A percentile compares a stretch with the other conserved stretches of the same genome.
Evolutionary conservation across 2,329 filamentous ascomycete genomes (phyloP).

Genomic region (Malbranchea zuffiana): DNA sequence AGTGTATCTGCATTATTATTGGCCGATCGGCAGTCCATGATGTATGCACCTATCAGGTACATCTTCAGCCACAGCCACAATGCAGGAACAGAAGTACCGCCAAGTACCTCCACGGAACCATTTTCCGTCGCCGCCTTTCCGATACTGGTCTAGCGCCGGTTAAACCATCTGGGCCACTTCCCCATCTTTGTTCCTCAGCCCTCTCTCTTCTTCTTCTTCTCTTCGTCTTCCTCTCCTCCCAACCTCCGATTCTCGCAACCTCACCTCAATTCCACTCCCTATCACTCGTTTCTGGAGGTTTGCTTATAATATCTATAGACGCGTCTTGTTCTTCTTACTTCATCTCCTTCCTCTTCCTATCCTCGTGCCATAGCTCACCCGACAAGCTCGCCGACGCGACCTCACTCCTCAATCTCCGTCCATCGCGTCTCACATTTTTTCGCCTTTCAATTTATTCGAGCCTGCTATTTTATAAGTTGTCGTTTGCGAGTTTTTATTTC

Average conservation of each 20-base stretch:
- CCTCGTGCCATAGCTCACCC: conserved; percentile 3
- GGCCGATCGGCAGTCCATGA: no score
- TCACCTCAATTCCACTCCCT: background rate
- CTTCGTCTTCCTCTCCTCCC: conserved; percentile 8
- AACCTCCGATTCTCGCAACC: conserved; percentile 8
- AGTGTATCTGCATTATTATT: no score
- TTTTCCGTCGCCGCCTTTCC: background rate
- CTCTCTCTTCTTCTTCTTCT: conserved; percentile 15
- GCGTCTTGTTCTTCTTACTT: conserved; percentile 9
- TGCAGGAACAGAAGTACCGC: no score
- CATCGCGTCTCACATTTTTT: conserved; percentile 1
- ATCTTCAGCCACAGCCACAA: no score
- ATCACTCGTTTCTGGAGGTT: background rate
- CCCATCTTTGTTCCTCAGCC: conserved; percentile 12
- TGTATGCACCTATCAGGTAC: no score
- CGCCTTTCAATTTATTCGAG: conserved; percentile 8
- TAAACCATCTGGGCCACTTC: conserved; percentile 10
- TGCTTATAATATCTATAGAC: background rate
- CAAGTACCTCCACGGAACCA: background rate
- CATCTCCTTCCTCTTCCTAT: conserved; percentile 10
- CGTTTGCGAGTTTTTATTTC: conserved; percentile 14
- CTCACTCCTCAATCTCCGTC: background rate
- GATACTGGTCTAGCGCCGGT: conserved; percentile 3
- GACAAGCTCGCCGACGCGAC: conserved; percentile 5
- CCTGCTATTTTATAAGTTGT: conserved; percentile 21